Percentiles rank a stretch among this genome's conserved stretches.
These are phyloP conservation scores for Fusarium xylarioides DNA, from an alignment of 2,329 filamentous ascomycete genomes.

Conservation along the genomic window DNA sequence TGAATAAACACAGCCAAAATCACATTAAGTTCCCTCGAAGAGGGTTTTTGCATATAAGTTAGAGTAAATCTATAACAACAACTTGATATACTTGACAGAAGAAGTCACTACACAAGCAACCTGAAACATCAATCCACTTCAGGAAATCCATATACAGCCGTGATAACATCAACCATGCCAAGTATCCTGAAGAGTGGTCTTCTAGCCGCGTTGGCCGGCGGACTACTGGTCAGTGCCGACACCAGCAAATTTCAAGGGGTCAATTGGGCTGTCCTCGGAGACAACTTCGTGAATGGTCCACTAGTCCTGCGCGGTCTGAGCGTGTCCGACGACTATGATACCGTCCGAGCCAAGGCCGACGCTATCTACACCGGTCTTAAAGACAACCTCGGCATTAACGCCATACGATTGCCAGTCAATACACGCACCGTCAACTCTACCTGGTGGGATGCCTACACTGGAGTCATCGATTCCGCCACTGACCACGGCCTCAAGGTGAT, in stretches of 20 bases:
- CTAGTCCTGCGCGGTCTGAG: neutral
- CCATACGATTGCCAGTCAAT: neutral
- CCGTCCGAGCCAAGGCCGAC: neutral
- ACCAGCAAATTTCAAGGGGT: neutral
- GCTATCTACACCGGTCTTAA: neutral
- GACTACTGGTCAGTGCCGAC: neutral
- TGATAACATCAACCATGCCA: neutral
- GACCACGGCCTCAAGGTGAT: neutral
- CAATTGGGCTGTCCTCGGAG: neutral
- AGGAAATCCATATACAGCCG: neutral
- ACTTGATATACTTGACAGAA: neutral
- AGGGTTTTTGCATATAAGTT: neutral
- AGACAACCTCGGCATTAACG: neutral
- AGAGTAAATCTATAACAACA: neutral
- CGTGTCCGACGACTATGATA: neutral
- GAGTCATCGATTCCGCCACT: neutral
- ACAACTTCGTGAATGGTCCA: neutral
- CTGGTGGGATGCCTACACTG: neutral
- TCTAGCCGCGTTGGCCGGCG: neutral
- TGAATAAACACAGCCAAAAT: too few relatives aligned
- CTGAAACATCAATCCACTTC: too few relatives aligned
- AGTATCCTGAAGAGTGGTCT: neutral
- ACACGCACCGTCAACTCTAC: neutral
- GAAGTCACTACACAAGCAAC: neutral
- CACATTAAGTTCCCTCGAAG: too few relatives aligned